A percentile compares a stretch with the other conserved stretches of the same genome.
phyloP scores from a whole-genome alignment of 1,284 basidiomycete genomes.

The Coniferiporia sulphurascens region DNA sequence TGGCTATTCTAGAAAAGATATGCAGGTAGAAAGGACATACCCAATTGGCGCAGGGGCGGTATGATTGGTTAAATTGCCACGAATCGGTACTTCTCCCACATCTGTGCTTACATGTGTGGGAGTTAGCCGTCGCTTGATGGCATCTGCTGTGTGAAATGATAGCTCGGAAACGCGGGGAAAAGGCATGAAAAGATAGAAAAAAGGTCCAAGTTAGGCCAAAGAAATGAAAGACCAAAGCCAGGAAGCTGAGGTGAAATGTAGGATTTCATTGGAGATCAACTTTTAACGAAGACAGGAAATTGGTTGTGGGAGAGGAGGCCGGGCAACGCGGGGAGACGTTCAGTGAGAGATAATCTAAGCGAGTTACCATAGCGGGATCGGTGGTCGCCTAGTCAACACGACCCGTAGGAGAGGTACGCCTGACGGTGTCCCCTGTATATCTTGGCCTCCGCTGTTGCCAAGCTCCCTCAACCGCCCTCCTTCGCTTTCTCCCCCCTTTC shows the following conservation, averaged over 20 bases:
- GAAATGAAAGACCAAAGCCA: background rate
- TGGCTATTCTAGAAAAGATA: too few species aligned
- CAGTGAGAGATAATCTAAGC: background rate
- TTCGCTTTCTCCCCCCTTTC: conserved; percentile 13
- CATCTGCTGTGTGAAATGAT: background rate
- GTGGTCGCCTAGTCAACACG: conserved; percentile 1
- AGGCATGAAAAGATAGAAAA: background rate
- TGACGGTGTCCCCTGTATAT: background rate
- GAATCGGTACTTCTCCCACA: background rate
- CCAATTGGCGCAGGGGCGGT: too few species aligned
- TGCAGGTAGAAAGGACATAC: too few species aligned
- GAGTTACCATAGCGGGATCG: conserved; percentile 4
- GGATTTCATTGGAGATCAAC: background rate
- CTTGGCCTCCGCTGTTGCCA: background rate
- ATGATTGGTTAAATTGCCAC: too few species aligned
- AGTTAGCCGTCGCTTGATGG: background rate
- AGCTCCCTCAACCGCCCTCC: background rate
- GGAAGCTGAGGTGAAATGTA: background rate
- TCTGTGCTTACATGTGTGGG: background rate
- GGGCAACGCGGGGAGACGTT: conserved; percentile 12
- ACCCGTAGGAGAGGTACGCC: conserved; percentile 14
- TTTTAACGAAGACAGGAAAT: background rate
- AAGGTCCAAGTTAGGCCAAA: background rate
- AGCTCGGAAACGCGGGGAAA: background rate
- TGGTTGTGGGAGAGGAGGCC: background rate